Conservation (phyloP, 345 rosid genomes). For the Pistacia integerrima region DNA sequence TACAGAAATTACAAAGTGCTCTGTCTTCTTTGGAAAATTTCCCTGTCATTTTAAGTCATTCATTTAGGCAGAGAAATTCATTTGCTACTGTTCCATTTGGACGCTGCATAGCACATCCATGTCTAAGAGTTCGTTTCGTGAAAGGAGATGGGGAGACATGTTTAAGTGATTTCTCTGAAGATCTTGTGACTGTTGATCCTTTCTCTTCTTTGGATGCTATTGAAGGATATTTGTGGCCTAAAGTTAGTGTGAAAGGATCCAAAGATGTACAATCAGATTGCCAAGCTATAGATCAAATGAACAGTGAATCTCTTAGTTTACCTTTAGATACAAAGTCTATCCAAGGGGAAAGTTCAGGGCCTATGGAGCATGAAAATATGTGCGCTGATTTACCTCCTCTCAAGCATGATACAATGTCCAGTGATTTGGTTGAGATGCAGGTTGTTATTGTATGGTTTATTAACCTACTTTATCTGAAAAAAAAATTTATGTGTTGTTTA, state of each 20-base stretch:
- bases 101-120: constrained; percentile 52
- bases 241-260: constrained; percentile 43
- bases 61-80: constrained; percentile 58
- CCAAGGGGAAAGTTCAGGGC: constrained; percentile 54
- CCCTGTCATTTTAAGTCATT: constrained; percentile 62
- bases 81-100: constrained; percentile 71
- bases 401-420: constrained; percentile 41
- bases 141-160: constrained; percentile 69
- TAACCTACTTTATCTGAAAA: neutral
- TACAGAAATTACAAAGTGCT: constrained; percentile 76
- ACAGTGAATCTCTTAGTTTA: constrained; percentile 34
- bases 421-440: constrained; percentile 54
- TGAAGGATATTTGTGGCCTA: constrained; percentile 65
- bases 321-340: constrained; percentile 46
- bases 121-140: constrained; percentile 71
- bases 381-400: constrained; percentile 36
- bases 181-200: constrained; percentile 73
- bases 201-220: constrained; percentile 66
- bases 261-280: constrained; percentile 36
- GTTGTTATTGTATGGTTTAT: constrained; percentile 29
- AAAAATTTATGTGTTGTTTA: neutral
- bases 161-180: constrained; percentile 59
- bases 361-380: constrained; percentile 41
- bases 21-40: constrained; percentile 80
- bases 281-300: constrained; percentile 41